Percentiles rank a stretch among this genome's conserved stretches.
These are phyloP conservation scores for Alopecurus myosuroides DNA, from an alignment of 176 grass and related monocot genomes.

Conservation along the genomic window DNA sequence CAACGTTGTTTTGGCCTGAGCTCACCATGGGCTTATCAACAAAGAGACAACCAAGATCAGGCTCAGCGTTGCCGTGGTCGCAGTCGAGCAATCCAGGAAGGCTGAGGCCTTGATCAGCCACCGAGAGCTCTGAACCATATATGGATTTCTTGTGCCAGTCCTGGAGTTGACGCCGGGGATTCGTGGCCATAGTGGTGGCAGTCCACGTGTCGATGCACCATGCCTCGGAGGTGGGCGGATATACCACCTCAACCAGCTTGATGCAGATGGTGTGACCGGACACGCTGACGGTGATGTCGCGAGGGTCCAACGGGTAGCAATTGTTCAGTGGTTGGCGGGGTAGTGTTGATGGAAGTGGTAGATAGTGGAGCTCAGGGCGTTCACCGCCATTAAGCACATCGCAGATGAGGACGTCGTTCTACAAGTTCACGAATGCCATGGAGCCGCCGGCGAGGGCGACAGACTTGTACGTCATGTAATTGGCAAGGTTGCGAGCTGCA, in stretches of 20 bases:
- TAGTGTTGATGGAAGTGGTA: background rate
- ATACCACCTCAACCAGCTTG: background rate
- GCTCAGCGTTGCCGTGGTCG: background rate
- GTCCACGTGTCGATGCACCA: background rate
- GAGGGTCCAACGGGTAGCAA: background rate
- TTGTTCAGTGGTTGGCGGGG: background rate
- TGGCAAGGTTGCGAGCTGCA: background rate
- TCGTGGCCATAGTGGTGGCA: background rate
- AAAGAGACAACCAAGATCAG: background rate
- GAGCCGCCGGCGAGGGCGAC: background rate
- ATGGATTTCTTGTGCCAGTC: background rate
- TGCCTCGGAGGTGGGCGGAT: background rate
- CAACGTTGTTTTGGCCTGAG: background rate
- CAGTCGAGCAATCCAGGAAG: background rate
- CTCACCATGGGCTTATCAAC: background rate
- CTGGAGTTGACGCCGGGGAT: background rate
- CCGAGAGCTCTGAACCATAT: background rate
- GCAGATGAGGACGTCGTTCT: background rate
- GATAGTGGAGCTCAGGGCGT: background rate
- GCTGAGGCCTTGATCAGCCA: background rate
- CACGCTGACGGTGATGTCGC: background rate
- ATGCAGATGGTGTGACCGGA: background rate
- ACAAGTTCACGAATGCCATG: background rate
- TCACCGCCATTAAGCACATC: background rate
- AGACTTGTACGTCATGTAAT: background rate